Evolutionary conservation across 1,284 basidiomycete species (phyloP).

Genomic region (Ustilago sp.): DNA sequence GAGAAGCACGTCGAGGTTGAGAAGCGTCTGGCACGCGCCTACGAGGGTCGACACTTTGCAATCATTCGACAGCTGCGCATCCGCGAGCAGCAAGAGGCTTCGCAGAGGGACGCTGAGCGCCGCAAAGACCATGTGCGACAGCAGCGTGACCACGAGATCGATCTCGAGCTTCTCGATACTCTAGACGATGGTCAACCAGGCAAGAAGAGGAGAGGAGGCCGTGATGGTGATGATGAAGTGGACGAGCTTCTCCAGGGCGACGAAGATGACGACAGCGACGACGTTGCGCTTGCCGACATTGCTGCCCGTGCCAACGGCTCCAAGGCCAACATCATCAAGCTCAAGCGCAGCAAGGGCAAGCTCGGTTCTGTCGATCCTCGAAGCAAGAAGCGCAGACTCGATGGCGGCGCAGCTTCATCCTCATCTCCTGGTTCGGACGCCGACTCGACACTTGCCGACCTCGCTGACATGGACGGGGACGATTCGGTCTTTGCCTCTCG

Average conservation of each 20-base stretch:
- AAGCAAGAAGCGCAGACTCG: constrained; percentile 47
- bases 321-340: constrained; percentile 50
- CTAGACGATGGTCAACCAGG: constrained; percentile 47
- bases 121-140: constrained; percentile 50
- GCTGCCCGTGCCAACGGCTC: constrained; percentile 30
- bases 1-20: constrained; percentile 51
- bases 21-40: constrained; percentile 53
- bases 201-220: constrained; percentile 20
- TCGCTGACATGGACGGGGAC: constrained; percentile 41
- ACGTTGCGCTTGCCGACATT: constrained; percentile 46
- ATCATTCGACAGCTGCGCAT: constrained; percentile 49
- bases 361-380: constrained; percentile 23
- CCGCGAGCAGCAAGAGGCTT: constrained; percentile 47
- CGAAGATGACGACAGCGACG: constrained; percentile 42
- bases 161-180: constrained; percentile 64
- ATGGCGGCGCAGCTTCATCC: constrained; percentile 31
- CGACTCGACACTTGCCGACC: constrained; percentile 37
- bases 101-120: constrained; percentile 35
- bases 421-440: constrained; percentile 42
- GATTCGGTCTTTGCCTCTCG: constrained; percentile 42
- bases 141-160: constrained; percentile 61
- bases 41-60: constrained; percentile 58
- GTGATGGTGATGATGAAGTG: constrained; percentile 36
- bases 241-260: constrained; percentile 44
- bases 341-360: constrained; percentile 53